phyloP scores from a whole-genome alignment of 495 filamentous ascomycete species.

The Neurospora intermedia region DNA sequence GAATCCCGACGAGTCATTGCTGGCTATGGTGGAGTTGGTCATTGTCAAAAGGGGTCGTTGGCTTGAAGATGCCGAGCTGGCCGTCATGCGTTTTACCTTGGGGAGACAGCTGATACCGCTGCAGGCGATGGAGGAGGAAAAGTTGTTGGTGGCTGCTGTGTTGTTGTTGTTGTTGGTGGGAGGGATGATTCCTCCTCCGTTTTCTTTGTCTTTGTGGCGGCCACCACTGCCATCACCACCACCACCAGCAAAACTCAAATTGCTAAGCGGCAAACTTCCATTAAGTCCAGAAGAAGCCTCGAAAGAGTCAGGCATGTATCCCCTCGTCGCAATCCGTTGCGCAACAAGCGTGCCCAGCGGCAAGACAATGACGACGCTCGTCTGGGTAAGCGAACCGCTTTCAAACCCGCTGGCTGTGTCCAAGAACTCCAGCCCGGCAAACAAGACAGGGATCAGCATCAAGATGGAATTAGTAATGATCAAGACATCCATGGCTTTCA shows the following conservation, averaged over 20 bases:
- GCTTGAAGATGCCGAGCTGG: neutral
- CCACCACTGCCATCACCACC: neutral
- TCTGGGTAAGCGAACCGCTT: slow-evolving; percentile 49
- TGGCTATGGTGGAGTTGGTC: neutral
- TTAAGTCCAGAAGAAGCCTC: neutral
- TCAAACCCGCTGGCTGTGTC: slow-evolving; percentile 30
- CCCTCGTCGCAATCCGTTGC: slow-evolving; percentile 28
- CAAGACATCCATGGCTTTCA: slow-evolving; percentile 28
- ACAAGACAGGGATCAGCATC: slow-evolving; percentile 71
- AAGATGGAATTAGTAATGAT: slow-evolving; percentile 28
- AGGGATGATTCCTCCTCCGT: neutral
- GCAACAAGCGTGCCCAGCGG: slow-evolving; percentile 77
- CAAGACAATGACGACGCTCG: slow-evolving; percentile 60
- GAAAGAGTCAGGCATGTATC: neutral
- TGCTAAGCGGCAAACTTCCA: neutral
- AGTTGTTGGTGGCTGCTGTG: neutral
- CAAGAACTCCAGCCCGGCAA: slow-evolving; percentile 53
- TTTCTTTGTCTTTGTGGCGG: neutral
- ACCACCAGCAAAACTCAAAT: neutral
- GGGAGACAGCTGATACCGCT: neutral
- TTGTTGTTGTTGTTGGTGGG: neutral
- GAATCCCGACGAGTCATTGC: neutral
- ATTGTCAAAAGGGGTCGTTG: neutral
- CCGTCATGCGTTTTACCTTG: neutral
- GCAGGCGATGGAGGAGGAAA: neutral